A percentile compares a stretch with the other conserved stretches of the same genome.
Evolutionary conservation across 495 filamentous ascomycete species (phyloP).

Genomic region (Venustampulla echinocandica): DNA sequence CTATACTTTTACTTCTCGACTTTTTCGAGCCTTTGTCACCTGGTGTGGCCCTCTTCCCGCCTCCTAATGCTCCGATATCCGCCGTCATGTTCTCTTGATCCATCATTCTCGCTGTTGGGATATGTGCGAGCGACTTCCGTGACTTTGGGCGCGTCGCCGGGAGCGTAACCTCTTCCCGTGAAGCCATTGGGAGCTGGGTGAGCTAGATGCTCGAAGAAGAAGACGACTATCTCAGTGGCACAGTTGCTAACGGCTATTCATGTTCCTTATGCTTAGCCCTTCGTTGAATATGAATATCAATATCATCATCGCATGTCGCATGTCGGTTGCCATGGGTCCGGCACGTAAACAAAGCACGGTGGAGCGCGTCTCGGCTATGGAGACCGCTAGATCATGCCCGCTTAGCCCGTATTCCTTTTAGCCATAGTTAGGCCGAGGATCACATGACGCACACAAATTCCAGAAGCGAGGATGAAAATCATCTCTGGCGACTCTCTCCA

Average conservation of each 20-base stretch:
- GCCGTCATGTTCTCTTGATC: slow-evolving; percentile 70
- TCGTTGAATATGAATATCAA: slow-evolving; percentile 3
- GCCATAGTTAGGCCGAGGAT: too few species aligned
- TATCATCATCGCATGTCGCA: slow-evolving; percentile 8
- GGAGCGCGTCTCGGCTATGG: not conserved
- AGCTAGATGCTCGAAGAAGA: slow-evolving; percentile 12
- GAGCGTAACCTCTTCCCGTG: slow-evolving; percentile 36
- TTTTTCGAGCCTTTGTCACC: slow-evolving; percentile 52
- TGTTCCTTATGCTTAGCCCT: too few species aligned
- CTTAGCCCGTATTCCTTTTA: too few species aligned
- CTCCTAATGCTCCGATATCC: slow-evolving; percentile 39
- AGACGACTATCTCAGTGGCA: too few species aligned
- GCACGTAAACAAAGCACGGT: not conserved
- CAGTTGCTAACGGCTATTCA: too few species aligned
- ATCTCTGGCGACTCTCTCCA: not conserved
- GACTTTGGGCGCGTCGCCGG: slow-evolving; percentile 48
- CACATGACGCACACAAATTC: not conserved
- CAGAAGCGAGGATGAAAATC: not conserved
- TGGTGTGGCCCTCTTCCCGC: slow-evolving; percentile 27
- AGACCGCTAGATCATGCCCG: too few species aligned
- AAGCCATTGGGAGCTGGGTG: slow-evolving; percentile 31
- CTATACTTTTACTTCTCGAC: slow-evolving; percentile 88
- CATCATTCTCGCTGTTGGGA: slow-evolving; percentile 40
- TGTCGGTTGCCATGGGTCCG: slow-evolving; percentile 7
- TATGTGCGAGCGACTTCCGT: slow-evolving; percentile 69